phyloP scores from a whole-genome alignment of 1,284 basidiomycete genomes.

The Lentinula novae-zelandiae region DNA sequence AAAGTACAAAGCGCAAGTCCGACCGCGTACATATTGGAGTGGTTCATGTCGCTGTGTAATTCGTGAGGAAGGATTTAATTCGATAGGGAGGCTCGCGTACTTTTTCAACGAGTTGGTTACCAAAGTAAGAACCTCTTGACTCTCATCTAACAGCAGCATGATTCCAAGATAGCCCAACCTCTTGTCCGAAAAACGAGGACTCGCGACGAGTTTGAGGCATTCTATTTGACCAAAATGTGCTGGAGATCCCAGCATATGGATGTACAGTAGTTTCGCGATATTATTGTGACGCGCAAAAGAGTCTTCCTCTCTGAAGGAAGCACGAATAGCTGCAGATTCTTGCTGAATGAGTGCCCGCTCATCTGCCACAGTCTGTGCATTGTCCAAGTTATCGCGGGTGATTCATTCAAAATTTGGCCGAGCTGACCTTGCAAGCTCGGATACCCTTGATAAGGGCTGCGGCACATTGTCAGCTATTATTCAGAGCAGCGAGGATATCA shows the following conservation, averaged over 20 bases:
- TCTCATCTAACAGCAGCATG: constrained; percentile 97
- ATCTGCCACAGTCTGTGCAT: constrained; percentile 88
- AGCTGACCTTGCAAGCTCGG: constrained; percentile 77
- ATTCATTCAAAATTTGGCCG: constrained; percentile 17
- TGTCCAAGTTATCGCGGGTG: constrained; percentile 15
- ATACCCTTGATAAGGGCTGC: constrained; percentile 93
- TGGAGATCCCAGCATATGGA: constrained; percentile 99
- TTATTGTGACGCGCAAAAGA: constrained; percentile 93
- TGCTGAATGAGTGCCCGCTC: constrained; percentile 97
- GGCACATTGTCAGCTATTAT: constrained; percentile 18
- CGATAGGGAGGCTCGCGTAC: constrained; percentile 44
- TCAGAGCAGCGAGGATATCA: constrained; percentile 10
- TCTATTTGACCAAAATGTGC: constrained; percentile 99
- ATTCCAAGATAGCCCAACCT: constrained; percentile 96
- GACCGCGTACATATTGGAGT: constrained; percentile 98
- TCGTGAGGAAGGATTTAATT: constrained; percentile 10
- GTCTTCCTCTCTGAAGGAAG: constrained; percentile 97
- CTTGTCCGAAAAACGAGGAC: constrained; percentile 96
- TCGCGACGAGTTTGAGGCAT: constrained; percentile 98
- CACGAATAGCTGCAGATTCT: constrained; percentile 96
- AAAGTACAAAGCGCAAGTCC: constrained; percentile 98
- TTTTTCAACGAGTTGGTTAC: constrained; percentile 99
- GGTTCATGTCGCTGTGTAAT: constrained; percentile 90
- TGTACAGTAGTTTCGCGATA: constrained; percentile 97
- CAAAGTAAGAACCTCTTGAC: constrained; percentile 94